Percentiles rank a stretch among this genome's conserved stretches.
These are phyloP conservation scores for Phalaenopsis aphrodite DNA, from an alignment of 106 monocot species.

Conservation along the genomic window DNA sequence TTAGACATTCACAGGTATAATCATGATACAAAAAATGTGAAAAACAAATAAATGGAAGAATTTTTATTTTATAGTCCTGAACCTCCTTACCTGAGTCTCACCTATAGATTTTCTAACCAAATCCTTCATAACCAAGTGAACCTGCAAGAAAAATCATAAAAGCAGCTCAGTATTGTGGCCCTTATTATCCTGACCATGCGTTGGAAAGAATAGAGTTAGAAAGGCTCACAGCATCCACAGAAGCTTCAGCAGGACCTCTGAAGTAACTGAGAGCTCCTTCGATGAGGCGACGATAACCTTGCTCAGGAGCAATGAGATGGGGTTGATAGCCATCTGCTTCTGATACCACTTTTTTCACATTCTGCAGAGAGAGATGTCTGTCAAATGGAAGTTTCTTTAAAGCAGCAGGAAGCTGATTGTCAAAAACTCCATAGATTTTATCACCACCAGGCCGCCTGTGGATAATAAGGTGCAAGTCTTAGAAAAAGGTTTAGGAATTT, in stretches of 20 bases:
- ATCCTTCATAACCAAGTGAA: conserved; percentile 14
- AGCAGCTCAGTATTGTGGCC: neutral
- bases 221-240: conserved; percentile 65
- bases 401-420: conserved; percentile 74
- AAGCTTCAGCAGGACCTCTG: conserved; percentile 71
- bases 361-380: conserved; percentile 58
- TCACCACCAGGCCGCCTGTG: conserved; percentile 71
- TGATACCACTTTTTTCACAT: conserved; percentile 67
- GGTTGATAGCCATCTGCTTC: conserved; percentile 85
- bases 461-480: neutral
- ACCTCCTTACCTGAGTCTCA: conserved; percentile 10
- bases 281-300: conserved; percentile 74
- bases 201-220: neutral
- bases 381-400: conserved; percentile 78
- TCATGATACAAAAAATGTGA: neutral
- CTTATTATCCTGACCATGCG: neutral
- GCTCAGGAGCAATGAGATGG: conserved; percentile 77
- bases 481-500: neutral
- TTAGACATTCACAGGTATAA: no score
- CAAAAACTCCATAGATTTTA: conserved; percentile 77
- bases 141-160: neutral
- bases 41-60: neutral
- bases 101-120: conserved; percentile 16
- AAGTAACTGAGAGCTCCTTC: conserved; percentile 59
- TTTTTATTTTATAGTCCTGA: neutral